Conservation (phyloP, 2,329 filamentous ascomycete species). For the Colletotrichum chlorophyti region DNA sequence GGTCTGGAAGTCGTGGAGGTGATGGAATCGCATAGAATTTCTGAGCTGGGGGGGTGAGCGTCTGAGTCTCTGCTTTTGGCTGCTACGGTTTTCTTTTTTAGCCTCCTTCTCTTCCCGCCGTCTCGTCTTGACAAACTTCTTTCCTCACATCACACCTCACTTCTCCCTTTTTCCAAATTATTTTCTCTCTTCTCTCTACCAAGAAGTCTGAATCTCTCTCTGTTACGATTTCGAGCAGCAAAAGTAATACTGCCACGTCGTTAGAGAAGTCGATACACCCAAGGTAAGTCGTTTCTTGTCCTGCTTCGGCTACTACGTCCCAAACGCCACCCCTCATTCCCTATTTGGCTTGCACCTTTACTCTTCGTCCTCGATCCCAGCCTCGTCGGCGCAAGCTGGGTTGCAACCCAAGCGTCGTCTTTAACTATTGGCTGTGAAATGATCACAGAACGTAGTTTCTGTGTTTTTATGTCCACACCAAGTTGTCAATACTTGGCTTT, state of each 20-base stretch:
- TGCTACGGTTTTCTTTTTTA: conserved; percentile 44
- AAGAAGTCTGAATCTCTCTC: conserved; percentile 29
- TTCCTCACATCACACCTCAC: conserved; percentile 22
- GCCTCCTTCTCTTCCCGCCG: conserved; percentile 32
- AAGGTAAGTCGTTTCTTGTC: conserved; percentile 27
- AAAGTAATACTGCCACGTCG: conserved; percentile 33
- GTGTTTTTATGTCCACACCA: no score
- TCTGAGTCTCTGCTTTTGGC: conserved; percentile 20
- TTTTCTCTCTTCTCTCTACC: conserved; percentile 31
- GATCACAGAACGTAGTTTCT: no score
- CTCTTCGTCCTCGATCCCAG: conserved; percentile 10
- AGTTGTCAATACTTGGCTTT: no score
- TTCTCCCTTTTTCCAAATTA: background rate
- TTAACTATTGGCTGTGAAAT: no score
- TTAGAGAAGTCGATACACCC: conserved; percentile 25
- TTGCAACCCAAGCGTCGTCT: no score
- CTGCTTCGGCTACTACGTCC: no score
- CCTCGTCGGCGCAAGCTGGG: no score
- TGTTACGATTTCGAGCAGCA: conserved; percentile 33
- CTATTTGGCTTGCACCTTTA: background rate
- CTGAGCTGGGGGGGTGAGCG: conserved; percentile 36
- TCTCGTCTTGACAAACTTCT: conserved; percentile 25
- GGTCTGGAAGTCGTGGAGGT: conserved; percentile 34
- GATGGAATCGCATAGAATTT: conserved; percentile 56
- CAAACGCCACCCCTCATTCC: background rate